Base-by-base conservation (phyloP, 306 rosid genomes). In the Acacia acuminata region DNA sequence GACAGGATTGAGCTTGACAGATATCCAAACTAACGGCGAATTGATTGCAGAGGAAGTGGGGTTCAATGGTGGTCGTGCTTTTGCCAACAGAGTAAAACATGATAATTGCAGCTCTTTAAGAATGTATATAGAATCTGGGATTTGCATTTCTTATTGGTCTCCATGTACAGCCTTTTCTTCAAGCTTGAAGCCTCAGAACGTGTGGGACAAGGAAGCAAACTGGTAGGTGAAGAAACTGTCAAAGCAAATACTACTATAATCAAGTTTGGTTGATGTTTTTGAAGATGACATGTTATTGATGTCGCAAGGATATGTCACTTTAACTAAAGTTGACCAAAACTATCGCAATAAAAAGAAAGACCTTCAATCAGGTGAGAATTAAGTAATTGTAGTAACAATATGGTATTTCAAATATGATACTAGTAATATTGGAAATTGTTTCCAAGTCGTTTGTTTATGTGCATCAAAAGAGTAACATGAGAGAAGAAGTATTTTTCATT, bases 81-180 rank as follows among this genome's bases (percentile, higher is more conserved):
- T 67, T 85, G 84, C 89, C 89, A 85, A 75, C 91, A 81, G 0
- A 83, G 65, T 69, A 88, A 10, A 47, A 81, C 86, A 85, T 77
- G 34, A 78, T 55, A 71, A 88, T 78, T 78, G 86, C 91, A 75
- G 73, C 85, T 85, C 84, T 85, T 85, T 83, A 69, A 81, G 34
- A 61, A 79, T 84, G 81, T 81, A 85, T 5, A 36, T 4, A 88
- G 71, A 82, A 42, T 77, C 81, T 80, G 45, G 38, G 81, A 80
- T 64, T 60, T 72, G 9, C 76, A 77, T 66, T 86, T 83, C 80
- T 53, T 15, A 19, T 72, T 83, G 22, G 82, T 83, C 40, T 42
- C 79, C 45, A 45, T 83, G 55, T n/a, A n/a, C n/a, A n/a, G n/a
- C n/a, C n/a, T n/a, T n/a, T n/a, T n/a, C n/a, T n/a, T n/a, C n/a